These are phyloP conservation scores for Dendrocalamus latiflorus DNA, from an alignment of 202 grass and related monocot genomes.

Conservation along the genomic window DNA sequence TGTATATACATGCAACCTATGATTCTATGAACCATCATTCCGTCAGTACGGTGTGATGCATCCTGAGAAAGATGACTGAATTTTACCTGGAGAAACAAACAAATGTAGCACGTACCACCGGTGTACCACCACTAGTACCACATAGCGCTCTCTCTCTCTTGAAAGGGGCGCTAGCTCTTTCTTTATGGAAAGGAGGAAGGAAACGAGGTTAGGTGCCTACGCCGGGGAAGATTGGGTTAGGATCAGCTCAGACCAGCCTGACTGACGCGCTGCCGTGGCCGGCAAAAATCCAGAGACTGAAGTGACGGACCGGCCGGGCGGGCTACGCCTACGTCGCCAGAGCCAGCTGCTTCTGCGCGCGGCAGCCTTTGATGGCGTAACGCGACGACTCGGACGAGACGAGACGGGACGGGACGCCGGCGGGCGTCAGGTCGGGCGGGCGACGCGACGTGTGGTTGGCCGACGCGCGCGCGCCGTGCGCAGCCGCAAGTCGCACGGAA, in stretches of 20 bases:
- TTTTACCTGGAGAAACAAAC: not conserved
- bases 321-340: not conserved
- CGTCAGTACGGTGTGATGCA: not conserved
- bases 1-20: not conserved
- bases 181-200: not conserved
- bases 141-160: no score
- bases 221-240: not conserved
- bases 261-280: conserved; percentile 3
- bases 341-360: not conserved
- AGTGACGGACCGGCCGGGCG: not conserved
- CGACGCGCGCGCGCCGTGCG: not conserved
- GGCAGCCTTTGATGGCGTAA: conserved; percentile 10
- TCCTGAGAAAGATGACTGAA: not conserved
- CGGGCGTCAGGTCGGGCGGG: not conserved
- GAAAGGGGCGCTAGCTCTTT: no score
- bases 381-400: no score
- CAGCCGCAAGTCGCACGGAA: no score
- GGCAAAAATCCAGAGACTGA: conserved; percentile 1
- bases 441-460: not conserved
- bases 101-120: not conserved
- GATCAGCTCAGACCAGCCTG: not conserved
- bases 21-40: not conserved
- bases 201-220: not conserved
- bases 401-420: not conserved
- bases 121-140: not conserved